Evolutionary conservation across 2,329 filamentous ascomycete species (phyloP), one percentile per base, ranked within the genome.

Genomic region (Pseudogymnoascus sp.): DNA sequence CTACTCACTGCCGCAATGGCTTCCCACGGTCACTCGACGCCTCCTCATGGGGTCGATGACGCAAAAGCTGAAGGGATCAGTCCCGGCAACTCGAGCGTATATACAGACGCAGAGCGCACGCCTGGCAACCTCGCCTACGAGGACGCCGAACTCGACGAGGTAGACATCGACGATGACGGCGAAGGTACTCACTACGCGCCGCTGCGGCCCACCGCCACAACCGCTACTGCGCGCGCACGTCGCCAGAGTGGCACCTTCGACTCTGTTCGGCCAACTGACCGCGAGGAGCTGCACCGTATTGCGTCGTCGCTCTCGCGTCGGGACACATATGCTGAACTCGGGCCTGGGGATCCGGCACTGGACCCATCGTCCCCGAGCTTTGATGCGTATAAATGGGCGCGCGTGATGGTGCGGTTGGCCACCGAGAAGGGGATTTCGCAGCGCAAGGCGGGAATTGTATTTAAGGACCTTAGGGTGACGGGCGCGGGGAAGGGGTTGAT

Each of bases 401-500:
- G 76, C 7, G 78, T 79, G 74, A 77, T 79, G 61, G 72, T 83
- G 66, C 75, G 77, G 59, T 68, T 81, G 33, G 72, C 87, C 37
- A 78, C 84, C 37, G 79, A 79, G 16, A 82, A 88, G 63, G 82
- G 83, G 0, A 75, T 87, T 53, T 79, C 78, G 64, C 74, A 77
- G 65, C 81, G 77, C 67, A 76, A 77, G 6, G 82, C 86, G 0
- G 86, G 87, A 3, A 78, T 90, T 6, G 81, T 82, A 0, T 90
- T 85, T 75, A 84, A 84, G 65, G 79, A 89, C 61, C 79, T 91
- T 35, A 83, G 82, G 63, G 85, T 91, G 0, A 86, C 80, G 5
- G 89, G 89, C 0, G 86, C 85, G 0, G 88, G 87, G 0, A 80
- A 82, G 2, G 86, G 86, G 0, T 72, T 91, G 24, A 86, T 90